Evolutionary conservation across 495 filamentous ascomycete genomes (phyloP).

Genomic region (Evernia prunastri): DNA sequence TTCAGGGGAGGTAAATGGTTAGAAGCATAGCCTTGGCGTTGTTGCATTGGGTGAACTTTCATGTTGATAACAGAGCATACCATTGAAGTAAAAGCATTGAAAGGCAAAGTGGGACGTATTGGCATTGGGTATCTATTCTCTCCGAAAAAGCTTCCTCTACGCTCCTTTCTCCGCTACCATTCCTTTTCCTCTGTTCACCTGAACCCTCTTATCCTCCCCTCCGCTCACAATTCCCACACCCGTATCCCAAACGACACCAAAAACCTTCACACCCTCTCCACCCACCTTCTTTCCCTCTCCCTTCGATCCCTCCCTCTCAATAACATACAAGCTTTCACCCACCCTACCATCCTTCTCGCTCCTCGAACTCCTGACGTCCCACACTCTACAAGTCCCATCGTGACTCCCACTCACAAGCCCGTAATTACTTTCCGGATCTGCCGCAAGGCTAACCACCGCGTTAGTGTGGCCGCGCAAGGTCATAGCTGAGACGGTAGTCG

Average conservation of each 20-base stretch:
- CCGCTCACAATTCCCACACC: constrained; percentile 82
- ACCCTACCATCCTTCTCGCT: constrained; percentile 61
- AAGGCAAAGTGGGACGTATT: not conserved
- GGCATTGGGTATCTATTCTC: not conserved
- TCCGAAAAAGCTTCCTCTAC: not conserved
- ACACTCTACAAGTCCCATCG: constrained; percentile 85
- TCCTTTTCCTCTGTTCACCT: constrained; percentile 64
- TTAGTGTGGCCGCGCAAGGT: constrained; percentile 87
- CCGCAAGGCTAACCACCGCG: constrained; percentile 63
- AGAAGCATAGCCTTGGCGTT: not conserved
- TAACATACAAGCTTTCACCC: constrained; percentile 72
- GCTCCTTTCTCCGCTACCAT: constrained; percentile 1
- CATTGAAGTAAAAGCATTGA: not conserved
- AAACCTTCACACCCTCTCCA: constrained; percentile 83
- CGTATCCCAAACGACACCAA: constrained; percentile 80
- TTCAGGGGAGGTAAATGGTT: no score
- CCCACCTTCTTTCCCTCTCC: constrained; percentile 47
- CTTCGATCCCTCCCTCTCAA: constrained; percentile 62
- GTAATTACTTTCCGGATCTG: constrained; percentile 67
- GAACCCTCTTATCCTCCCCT: constrained; percentile 87
- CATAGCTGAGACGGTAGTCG: constrained; percentile 68
- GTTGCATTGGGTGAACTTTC: not conserved
- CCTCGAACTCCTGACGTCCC: constrained; percentile 77
- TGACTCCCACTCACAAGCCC: constrained; percentile 75
- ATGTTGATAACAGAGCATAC: not conserved